A percentile compares a stretch with the other conserved stretches of the same genome.
Evolutionary conservation across 345 rosid genomes (phyloP).

Genomic region (Citrus glauca): DNA sequence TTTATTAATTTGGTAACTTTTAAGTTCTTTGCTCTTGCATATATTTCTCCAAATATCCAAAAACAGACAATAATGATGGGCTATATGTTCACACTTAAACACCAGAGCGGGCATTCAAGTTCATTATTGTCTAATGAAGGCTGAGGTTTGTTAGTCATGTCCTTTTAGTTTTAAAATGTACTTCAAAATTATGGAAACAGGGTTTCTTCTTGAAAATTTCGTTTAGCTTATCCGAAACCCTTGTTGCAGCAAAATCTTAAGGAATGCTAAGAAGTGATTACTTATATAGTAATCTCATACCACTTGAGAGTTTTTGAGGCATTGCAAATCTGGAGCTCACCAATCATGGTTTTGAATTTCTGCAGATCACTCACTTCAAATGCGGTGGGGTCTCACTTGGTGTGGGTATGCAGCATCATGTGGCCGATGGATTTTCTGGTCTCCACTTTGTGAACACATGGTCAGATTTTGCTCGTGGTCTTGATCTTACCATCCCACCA

Average conservation of each 20-base stretch:
- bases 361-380: constrained; percentile 78
- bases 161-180: not conserved
- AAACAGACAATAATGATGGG: not conserved
- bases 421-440: constrained; percentile 92
- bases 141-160: not conserved
- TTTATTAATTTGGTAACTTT: not conserved
- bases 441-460: constrained; percentile 91
- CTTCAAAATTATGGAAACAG: no score
- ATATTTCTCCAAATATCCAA: not conserved
- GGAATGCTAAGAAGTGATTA: not conserved
- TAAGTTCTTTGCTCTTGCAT: not conserved
- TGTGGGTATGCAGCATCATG: constrained; percentile 96
- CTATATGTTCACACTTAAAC: not conserved
- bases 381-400: constrained; percentile 98
- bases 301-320: not conserved
- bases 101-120: not conserved
- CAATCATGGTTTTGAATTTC: not conserved
- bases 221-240: not conserved
- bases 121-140: not conserved
- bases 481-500: constrained; percentile 61
- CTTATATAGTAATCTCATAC: not conserved
- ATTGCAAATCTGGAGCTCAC: not conserved
- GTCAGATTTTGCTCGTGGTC: constrained; percentile 95
- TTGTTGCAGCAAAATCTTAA: not conserved
- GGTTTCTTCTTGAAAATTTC: not conserved